phyloP scores from a whole-genome alignment of 2,329 filamentous ascomycete species.

The Cladosporium sp. region DNA sequence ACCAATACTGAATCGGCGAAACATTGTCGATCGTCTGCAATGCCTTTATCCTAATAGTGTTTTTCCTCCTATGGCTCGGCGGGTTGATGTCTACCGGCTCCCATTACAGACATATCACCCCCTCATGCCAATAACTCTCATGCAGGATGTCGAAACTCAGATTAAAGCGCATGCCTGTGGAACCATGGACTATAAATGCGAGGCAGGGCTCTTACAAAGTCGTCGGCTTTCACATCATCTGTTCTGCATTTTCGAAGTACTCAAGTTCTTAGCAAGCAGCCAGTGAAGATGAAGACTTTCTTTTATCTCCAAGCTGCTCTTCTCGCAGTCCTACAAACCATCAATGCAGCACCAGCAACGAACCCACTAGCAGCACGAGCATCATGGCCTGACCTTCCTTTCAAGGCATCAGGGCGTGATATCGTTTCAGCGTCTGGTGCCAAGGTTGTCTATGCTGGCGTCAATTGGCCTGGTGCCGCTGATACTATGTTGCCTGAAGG shows the following conservation, averaged over 20 bases:
- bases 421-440: slow-evolving; percentile 34
- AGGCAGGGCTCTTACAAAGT: not conserved
- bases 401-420: slow-evolving; percentile 24
- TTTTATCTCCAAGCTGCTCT: not conserved
- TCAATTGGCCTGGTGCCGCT: slow-evolving; percentile 59
- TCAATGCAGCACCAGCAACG: not conserved
- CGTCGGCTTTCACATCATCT: not conserved
- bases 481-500: slow-evolving; percentile 65
- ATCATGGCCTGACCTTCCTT: slow-evolving; percentile 24
- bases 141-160: not conserved
- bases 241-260: not conserved
- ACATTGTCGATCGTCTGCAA: not conserved
- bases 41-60: not conserved
- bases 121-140: not conserved
- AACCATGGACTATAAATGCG: not conserved
- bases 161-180: not conserved
- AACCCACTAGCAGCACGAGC: not conserved
- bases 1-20: not conserved
- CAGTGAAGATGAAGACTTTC: not conserved
- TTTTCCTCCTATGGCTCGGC: not conserved
- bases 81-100: not conserved
- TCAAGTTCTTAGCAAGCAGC: not conserved
- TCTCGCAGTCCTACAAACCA: not conserved
- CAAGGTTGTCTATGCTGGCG: slow-evolving; percentile 46
- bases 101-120: not conserved